Percentiles rank a stretch among this genome's conserved stretches.
phyloP scores from a whole-genome alignment of 192 early-diverging fungal genomes.

The Coemansia nantahalensis region DNA sequence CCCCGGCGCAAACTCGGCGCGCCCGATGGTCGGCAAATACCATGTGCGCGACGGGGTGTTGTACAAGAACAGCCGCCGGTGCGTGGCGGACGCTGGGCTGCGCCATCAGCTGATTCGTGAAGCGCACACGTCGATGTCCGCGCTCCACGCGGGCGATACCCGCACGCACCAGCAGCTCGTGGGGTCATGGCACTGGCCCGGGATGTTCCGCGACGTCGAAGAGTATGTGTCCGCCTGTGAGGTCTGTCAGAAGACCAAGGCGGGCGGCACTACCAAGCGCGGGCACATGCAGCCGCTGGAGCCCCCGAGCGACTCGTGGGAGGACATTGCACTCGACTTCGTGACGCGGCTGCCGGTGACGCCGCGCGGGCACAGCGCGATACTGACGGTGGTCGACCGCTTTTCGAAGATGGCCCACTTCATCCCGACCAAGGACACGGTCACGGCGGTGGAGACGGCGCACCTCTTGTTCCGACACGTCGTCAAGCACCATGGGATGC shows the following conservation, averaged over 20 bases:
- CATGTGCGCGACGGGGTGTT: conserved; percentile 1
- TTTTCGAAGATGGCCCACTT: conserved; percentile 10
- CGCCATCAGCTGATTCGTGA: conserved; percentile 1
- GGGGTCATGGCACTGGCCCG: conserved; percentile 2
- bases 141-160: conserved; percentile 6
- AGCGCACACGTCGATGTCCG: conserved; percentile 1
- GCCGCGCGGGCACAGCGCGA: not conserved
- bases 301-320: not conserved
- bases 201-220: not conserved
- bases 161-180: conserved; percentile 1
- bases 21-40: not conserved
- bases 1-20: not conserved
- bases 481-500: conserved; percentile 1
- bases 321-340: conserved; percentile 3
- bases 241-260: conserved; percentile 8
- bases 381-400: conserved; percentile 8
- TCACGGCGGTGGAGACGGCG: not conserved
- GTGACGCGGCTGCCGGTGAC: not conserved
- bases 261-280: not conserved
- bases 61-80: conserved; percentile 2
- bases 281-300: conserved; percentile 4
- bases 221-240: conserved; percentile 5
- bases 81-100: not conserved
- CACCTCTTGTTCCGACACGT: not conserved
- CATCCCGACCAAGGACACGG: conserved; percentile 1